A percentile compares a stretch with the other conserved stretches of the same genome.
These are phyloP conservation scores for Penicillium sumatraense DNA, from an alignment of 2,329 filamentous ascomycete genomes.

Conservation along the genomic window DNA sequence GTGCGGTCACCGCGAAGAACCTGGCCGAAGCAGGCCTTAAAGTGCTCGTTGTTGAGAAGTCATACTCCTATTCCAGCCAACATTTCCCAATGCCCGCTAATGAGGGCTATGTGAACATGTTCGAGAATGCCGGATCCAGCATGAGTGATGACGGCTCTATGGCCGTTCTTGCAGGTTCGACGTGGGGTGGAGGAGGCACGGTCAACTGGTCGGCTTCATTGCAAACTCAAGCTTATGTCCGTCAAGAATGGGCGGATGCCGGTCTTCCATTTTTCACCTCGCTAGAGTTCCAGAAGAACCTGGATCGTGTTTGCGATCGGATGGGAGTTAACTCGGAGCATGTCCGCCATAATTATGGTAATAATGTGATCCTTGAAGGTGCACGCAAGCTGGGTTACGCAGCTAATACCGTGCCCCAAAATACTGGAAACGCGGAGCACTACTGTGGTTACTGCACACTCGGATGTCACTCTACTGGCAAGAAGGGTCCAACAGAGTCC, in stretches of 20 bases:
- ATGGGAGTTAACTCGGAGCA: constrained; percentile 74
- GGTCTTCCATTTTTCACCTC: constrained; percentile 76
- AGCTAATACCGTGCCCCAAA: constrained; percentile 74
- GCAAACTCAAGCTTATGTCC: constrained; percentile 74
- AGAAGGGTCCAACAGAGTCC: constrained; percentile 76
- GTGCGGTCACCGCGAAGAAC: constrained; percentile 78
- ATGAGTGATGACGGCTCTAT: constrained; percentile 62
- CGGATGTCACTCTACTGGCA: constrained; percentile 68
- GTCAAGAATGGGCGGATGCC: constrained; percentile 75
- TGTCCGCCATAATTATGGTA: constrained; percentile 74
- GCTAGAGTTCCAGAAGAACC: constrained; percentile 72
- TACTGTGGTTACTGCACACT: constrained; percentile 70
- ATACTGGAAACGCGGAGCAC: constrained; percentile 74
- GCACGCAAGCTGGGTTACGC: constrained; percentile 73
- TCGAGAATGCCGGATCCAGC: constrained; percentile 67
- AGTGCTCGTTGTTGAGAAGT: constrained; percentile 83
- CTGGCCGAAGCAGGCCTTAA: constrained; percentile 74
- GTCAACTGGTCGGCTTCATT: constrained; percentile 79
- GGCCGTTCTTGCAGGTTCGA: constrained; percentile 68
- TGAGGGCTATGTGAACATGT: constrained; percentile 66
- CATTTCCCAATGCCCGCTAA: constrained; percentile 75
- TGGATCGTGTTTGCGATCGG: constrained; percentile 77
- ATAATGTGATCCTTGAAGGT: constrained; percentile 74
- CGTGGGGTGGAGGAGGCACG: constrained; percentile 85
- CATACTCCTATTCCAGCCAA: constrained; percentile 73